Evolutionary conservation across 1,284 basidiomycete genomes (phyloP).

Genomic region (Pisolithus thermaeus): DNA sequence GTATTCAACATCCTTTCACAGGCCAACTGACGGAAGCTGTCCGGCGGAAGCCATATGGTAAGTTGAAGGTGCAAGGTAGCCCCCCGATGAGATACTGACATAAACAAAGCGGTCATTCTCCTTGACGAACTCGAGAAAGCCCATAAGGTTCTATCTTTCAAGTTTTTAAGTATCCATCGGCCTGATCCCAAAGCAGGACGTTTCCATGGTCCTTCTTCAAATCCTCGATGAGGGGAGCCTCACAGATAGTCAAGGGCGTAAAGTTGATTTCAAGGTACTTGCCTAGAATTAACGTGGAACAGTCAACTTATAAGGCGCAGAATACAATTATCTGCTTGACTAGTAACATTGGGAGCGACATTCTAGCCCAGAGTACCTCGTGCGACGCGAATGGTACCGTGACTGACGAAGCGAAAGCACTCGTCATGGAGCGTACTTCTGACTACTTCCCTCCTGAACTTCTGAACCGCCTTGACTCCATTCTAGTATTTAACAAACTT

Average conservation of each 20-base stretch:
- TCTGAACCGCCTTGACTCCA: slow-evolving; percentile 84
- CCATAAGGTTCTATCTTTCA: slow-evolving; percentile 51
- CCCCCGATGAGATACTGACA: slow-evolving; percentile 2
- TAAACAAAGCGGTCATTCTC: slow-evolving; percentile 58
- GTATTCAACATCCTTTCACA: slow-evolving; percentile 13
- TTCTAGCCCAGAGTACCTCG: slow-evolving; percentile 67
- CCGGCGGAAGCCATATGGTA: slow-evolving; percentile 75
- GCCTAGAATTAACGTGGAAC: neutral
- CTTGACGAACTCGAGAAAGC: slow-evolving; percentile 92
- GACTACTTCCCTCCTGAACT: slow-evolving; percentile 88
- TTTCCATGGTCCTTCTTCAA: slow-evolving; percentile 87
- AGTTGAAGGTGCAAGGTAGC: slow-evolving; percentile 13
- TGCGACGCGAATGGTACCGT: slow-evolving; percentile 65
- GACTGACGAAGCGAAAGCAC: slow-evolving; percentile 53
- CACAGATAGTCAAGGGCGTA: slow-evolving; percentile 78
- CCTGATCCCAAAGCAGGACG: slow-evolving; percentile 45
- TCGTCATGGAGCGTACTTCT: slow-evolving; percentile 73
- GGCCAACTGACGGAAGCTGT: slow-evolving; percentile 87
- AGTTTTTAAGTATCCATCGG: neutral
- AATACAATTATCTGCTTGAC: slow-evolving; percentile 35
- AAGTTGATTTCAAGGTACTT: slow-evolving; percentile 72
- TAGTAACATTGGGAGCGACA: slow-evolving; percentile 57
- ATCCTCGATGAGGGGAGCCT: slow-evolving; percentile 89
- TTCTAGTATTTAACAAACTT: slow-evolving; percentile 87
- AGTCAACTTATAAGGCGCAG: slow-evolving; percentile 13